phyloP scores from a whole-genome alignment of 2,329 filamentous ascomycete genomes.

The Exophiala lecanii-corni region DNA sequence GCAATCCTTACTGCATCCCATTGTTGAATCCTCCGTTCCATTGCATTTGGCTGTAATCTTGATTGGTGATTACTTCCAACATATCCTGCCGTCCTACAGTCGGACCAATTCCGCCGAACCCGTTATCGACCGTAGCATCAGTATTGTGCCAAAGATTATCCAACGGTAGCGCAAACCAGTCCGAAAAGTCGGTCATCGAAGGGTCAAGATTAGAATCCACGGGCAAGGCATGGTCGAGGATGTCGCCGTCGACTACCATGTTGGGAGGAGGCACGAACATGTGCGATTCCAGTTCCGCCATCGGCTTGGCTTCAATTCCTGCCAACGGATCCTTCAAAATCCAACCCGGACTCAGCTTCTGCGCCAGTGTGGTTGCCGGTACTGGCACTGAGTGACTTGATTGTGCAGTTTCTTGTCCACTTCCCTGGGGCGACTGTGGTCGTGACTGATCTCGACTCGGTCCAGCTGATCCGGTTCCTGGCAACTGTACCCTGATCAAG shows the following conservation, averaged over 20 bases:
- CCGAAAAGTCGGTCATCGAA: conserved; percentile 27
- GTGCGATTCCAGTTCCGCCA: conserved; percentile 25
- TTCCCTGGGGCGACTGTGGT: conserved; percentile 18
- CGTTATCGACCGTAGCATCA: conserved; percentile 44
- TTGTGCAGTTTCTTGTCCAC: conserved; percentile 23
- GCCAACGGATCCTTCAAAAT: conserved; percentile 23
- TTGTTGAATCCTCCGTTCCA: conserved; percentile 4
- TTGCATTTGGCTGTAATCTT: conserved; percentile 22
- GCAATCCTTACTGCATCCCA: conserved; percentile 1
- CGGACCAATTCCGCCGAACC: conserved; percentile 57
- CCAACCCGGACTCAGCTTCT: conserved; percentile 11
- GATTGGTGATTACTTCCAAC: conserved; percentile 39
- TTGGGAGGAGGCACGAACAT: conserved; percentile 27
- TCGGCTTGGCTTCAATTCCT: conserved; percentile 23
- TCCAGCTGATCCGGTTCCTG: conserved; percentile 25
- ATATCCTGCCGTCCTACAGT: conserved; percentile 53
- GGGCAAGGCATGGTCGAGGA: conserved; percentile 21
- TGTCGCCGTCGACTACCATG: conserved; percentile 24
- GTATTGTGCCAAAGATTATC: conserved; percentile 54
- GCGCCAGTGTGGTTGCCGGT: conserved; percentile 10
- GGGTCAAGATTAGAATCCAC: conserved; percentile 18
- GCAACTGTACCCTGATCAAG: conserved; percentile 26
- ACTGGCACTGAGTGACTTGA: conserved; percentile 16
- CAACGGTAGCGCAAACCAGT: conserved; percentile 60
- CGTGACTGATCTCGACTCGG: conserved; percentile 36